Evolutionary conservation across 768 basidiomycete genomes (phyloP), one percentile per base, ranked within the genome.

Genomic region (Suillus tomentosus): DNA sequence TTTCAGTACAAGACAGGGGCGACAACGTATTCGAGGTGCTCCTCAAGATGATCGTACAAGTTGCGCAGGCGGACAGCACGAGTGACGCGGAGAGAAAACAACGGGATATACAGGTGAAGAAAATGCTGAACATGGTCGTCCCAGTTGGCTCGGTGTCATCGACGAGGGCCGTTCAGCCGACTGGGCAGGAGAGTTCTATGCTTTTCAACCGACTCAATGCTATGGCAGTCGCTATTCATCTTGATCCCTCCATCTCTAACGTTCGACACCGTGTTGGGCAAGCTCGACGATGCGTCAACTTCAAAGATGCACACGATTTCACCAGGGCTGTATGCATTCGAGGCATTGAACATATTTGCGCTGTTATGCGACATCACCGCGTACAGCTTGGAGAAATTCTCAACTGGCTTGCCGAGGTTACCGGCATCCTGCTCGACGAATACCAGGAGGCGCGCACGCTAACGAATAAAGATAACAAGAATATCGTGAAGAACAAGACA

Each of bases 11-110:
- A 58, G 81, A 86, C 34, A 74, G 76, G 19, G 73, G 74, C 19
- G 95, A 96, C 69, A 86, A 90, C 2, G 85, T 91, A 1, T 95
- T 90, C 70, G 82, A 85, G n/a, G 72, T 92, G 7, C 92, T 95
- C 71, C 79, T 96, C 53, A 94, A 95, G 73, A 81, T 97, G 62
- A 80, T 95, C 40, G 84, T 89, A n/a, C 85, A 85, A 53, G 88
- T 89, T 0, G 80, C 79, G 1, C 74, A 79, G 14, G 76, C 78
- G 64, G 68, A 70, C 36, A 27, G 62, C 3, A 72, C 75, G 42
- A 70, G 70, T 24, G 71, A 72, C 24, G 55, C 62, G 27, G 73
- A 75, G 67, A 71, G 74, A 61, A 76, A 70, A 64, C 75, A 76
- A 60, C 70, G 81, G 15, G 75, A 77, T 9, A 76, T 79, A 34